phyloP scores from a whole-genome alignment of 2,329 filamentous ascomycete species.

The Myriosclerotinia duriaeana region DNA sequence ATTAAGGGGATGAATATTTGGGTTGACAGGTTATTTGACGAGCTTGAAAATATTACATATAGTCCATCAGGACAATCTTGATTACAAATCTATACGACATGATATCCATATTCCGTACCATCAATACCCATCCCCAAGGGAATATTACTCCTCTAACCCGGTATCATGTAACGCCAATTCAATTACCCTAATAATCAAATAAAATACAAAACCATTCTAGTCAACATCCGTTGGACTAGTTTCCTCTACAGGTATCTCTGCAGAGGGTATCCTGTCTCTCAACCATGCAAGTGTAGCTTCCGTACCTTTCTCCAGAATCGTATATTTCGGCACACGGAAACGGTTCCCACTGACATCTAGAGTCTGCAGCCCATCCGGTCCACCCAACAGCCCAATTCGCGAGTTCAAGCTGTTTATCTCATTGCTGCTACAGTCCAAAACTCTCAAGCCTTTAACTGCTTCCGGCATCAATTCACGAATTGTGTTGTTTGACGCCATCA shows the following conservation, averaged over 20 bases:
- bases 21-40: background rate
- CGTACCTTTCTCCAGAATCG: constrained; percentile 81
- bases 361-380: constrained; percentile 56
- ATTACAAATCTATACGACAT: constrained; percentile 22
- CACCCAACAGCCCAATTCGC: constrained; percentile 73
- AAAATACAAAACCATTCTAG: background rate
- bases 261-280: constrained; percentile 69
- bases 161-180: constrained; percentile 18
- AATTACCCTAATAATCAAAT: background rate
- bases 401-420: constrained; percentile 81
- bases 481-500: constrained; percentile 78
- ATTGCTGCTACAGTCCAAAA: constrained; percentile 81
- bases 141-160: constrained; percentile 14
- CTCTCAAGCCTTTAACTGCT: constrained; percentile 68
- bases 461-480: constrained; percentile 72
- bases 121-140: constrained; percentile 3
- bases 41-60: constrained; percentile 10
- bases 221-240: constrained; percentile 30
- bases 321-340: constrained; percentile 83
- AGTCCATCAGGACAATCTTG: constrained; percentile 24
- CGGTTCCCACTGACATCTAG: constrained; percentile 81
- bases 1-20: background rate
- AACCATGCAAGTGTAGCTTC: constrained; percentile 82
- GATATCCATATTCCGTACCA: constrained; percentile 11
- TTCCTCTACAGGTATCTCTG: constrained; percentile 53